These are phyloP conservation scores for Tetrapisispora namnaoensis DNA, from an alignment of 805 yeast species.

Conservation along the genomic window DNA sequence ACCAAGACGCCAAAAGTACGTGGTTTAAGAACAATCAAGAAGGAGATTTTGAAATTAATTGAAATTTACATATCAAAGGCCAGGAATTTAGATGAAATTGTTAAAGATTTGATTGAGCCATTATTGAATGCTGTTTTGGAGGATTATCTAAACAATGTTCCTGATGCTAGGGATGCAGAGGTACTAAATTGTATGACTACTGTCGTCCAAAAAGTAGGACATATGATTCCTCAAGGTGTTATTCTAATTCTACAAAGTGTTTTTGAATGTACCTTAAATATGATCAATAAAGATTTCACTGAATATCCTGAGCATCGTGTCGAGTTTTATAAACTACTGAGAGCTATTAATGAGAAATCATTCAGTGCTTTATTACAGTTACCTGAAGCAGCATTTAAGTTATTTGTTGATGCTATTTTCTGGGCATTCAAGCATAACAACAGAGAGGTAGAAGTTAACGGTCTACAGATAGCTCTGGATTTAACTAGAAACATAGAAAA, in stretches of 20 bases:
- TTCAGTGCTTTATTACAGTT: slow-evolving; percentile 80
- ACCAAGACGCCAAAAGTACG: slow-evolving; percentile 93
- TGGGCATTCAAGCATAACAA: slow-evolving; percentile 99
- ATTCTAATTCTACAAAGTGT: slow-evolving; percentile 80
- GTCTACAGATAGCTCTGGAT: slow-evolving; percentile 75
- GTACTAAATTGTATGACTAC: slow-evolving; percentile 92
- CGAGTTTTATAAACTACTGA: slow-evolving; percentile 82
- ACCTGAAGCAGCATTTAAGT: slow-evolving; percentile 86
- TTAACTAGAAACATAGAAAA: slow-evolving; percentile 75
- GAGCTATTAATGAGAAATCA: slow-evolving; percentile 76
- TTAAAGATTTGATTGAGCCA: slow-evolving; percentile 71
- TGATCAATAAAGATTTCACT: slow-evolving; percentile 91
- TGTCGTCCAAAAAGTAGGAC: slow-evolving; percentile 79
- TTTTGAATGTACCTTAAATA: slow-evolving; percentile 85
- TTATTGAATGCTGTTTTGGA: slow-evolving; percentile 75
- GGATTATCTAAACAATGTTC: slow-evolving; percentile 80
- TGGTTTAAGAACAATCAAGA: slow-evolving; percentile 90
- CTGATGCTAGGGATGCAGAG: slow-evolving; percentile 97
- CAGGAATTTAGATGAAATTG: slow-evolving; percentile 75
- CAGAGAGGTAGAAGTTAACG: slow-evolving; percentile 91
- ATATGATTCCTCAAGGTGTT: slow-evolving; percentile 79
- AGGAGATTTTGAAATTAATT: slow-evolving; percentile 79
- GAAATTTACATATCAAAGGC: slow-evolving; percentile 86
- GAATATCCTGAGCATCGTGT: slow-evolving; percentile 98
- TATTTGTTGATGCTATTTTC: slow-evolving; percentile 83